Evolutionary conservation across 2,329 filamentous ascomycete species (phyloP).

Genomic region (Cladorrhinum sp.): DNA sequence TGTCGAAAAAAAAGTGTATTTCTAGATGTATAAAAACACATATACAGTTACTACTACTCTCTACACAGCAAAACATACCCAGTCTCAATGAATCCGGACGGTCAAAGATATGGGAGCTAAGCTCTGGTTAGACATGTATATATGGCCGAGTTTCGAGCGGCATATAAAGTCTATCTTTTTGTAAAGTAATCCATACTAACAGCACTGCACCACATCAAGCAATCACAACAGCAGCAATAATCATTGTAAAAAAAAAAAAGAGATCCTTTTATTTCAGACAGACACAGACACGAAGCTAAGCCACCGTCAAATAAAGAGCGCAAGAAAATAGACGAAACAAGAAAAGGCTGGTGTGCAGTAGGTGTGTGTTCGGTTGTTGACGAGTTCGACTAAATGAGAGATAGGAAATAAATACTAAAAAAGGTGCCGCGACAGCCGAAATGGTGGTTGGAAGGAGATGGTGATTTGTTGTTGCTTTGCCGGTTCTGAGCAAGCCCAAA

Average conservation of each 20-base stretch:
- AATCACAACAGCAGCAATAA: neutral
- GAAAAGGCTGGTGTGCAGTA: constrained; percentile 6
- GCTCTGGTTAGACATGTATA: too few relatives aligned
- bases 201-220: too few relatives aligned
- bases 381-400: constrained; percentile 2
- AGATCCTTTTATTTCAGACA: constrained; percentile 13
- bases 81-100: too few relatives aligned
- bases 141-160: too few relatives aligned
- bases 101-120: too few relatives aligned
- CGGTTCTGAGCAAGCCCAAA: neutral
- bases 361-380: constrained; percentile 1
- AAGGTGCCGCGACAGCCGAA: constrained; percentile 9
- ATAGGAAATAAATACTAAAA: constrained; percentile 15
- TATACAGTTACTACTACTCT: neutral
- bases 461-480: neutral
- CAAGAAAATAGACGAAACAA: constrained; percentile 2
- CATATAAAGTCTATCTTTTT: too few relatives aligned
- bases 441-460: constrained; percentile 1
- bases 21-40: constrained; percentile 5
- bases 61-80: too few relatives aligned
- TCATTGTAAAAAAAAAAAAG: constrained; percentile 1
- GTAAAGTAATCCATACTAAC: too few relatives aligned
- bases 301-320: constrained; percentile 16
- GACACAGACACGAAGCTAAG: constrained; percentile 25
- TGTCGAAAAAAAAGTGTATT: constrained; percentile 1